Conservation (phyloP, 2,329 filamentous ascomycete species). For the Ophiostoma perfectum region DNA sequence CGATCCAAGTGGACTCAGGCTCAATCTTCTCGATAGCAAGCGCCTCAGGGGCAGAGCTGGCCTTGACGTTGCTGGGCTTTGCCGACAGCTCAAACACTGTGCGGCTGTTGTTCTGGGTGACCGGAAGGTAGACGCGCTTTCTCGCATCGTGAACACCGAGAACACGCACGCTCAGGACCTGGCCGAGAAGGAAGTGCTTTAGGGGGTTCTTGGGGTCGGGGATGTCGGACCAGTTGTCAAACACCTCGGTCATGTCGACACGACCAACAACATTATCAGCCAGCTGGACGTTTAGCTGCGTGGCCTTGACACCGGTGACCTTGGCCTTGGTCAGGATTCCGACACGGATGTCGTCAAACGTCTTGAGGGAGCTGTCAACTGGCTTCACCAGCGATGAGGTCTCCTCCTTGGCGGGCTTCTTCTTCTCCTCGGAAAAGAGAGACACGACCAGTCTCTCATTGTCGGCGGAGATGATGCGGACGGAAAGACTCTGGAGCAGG, state of each 20-base stretch:
- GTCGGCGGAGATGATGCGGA: conserved; percentile 68
- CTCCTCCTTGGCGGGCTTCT: conserved; percentile 32
- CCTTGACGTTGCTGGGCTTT: conserved; percentile 62
- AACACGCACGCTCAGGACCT: conserved; percentile 68
- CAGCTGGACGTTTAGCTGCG: conserved; percentile 85
- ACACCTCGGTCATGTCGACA: conserved; percentile 84
- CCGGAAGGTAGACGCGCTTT: conserved; percentile 85
- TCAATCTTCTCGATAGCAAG: conserved; percentile 69
- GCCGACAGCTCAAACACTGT: conserved; percentile 82
- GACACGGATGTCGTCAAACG: conserved; percentile 65
- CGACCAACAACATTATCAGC: conserved; percentile 87
- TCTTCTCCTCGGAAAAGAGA: conserved; percentile 35
- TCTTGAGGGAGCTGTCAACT: conserved; percentile 58
- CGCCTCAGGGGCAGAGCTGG: conserved; percentile 38
- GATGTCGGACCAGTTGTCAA: conserved; percentile 84
- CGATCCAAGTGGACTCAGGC: conserved; percentile 65
- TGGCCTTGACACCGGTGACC: conserved; percentile 79
- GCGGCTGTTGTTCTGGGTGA: conserved; percentile 77
- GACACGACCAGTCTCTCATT: conserved; percentile 60
- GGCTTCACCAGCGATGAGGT: conserved; percentile 34
- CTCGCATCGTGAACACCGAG: conserved; percentile 85
- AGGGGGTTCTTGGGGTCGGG: conserved; percentile 75
- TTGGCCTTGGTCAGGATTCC: conserved; percentile 71
- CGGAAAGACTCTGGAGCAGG: conserved; percentile 68
- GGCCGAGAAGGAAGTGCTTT: conserved; percentile 64